Base-by-base conservation (phyloP, 352 stramenopile genomes). In the Thraustochytrium striatum region DNA sequence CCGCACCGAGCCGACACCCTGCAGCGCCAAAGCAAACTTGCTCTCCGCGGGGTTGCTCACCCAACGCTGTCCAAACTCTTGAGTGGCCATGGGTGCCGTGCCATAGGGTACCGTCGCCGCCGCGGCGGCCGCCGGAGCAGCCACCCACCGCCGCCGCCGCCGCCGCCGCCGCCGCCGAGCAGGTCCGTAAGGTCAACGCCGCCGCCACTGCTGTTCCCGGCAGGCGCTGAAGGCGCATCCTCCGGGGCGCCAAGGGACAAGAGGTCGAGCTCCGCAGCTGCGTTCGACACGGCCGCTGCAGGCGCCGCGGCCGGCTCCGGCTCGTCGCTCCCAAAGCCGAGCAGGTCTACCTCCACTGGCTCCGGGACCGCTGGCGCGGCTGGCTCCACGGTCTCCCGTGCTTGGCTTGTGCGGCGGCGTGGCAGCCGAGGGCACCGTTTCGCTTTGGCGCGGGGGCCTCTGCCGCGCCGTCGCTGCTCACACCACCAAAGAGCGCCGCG, bases 401-500 rank as follows among this genome's bases (percentile, higher is more conserved):
- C 35, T 3, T n/a, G n/a, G n/a, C n/a, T n/a, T n/a, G n/a, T n/a
- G n/a, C n/a, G n/a, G n/a, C n/a, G n/a, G n/a, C n/a, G n/a, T n/a
- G n/a, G n/a, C n/a, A n/a, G n/a, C n/a, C n/a, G 41, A 33, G 50
- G 13, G 59, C 3, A 52, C 59, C 35, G 8, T 21, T 70, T n/a
- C 59, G 57, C 7, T 41, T 70, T 9, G 38, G 38, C 9, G 36
- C 59, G 21, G 3, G 5, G 21, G 43, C 21, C 21, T 30, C 16
- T 16, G 33, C 38, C 9, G 13, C 35, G 25, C 35, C 73, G 47
- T 87, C 91, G 57, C 91, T 90, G 9, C 88, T 89, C 57, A 98
- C 95, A 35, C 96, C 96, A 44, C 96, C 95, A 85, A 99, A 99
- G 59, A 98, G 90, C 8, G 93, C 93, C 13, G 93, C 96, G 47